Evolutionary conservation across 305 asterid genomes (phyloP), one percentile per base, ranked within the genome.

Genomic region (Fraxinus greggii): DNA sequence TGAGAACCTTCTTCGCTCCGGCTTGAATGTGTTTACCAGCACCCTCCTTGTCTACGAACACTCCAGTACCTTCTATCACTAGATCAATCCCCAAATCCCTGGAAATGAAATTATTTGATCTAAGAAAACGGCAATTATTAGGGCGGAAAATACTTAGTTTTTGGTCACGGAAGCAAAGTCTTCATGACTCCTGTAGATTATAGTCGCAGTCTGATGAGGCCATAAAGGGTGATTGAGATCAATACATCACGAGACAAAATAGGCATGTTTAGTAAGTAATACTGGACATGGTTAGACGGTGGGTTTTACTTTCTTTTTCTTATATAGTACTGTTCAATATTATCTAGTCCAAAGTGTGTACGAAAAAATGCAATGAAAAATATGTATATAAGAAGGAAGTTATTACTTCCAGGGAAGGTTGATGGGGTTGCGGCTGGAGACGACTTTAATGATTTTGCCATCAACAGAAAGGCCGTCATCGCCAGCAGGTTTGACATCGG

Each of bases 51-150:
- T 95, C 98, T 0, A 95, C 98, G 74, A 95, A 95, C 75, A 95
- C 98, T 42, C 98, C 98, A 0, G 98, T 95, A 23, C 98, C 98
- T 85, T 95, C 97, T 8, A 93, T 95, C 77, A 95, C 98, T 24
- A 94, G 89, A 38, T 94, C 97, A 67, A 94, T 63, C 7, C 91
- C 97, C 90, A 93, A 0, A 0, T 92, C 97, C 89, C 98, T 94
- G 86, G 26, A 72, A 15, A 70, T 72, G 15, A 72, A 33, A 72
- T 33, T 31, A 72, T 32, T 33, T 31, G 76, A 32, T 33, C 26
- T 6, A n/a, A 38, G 56, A 36, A 81, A 42, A 61, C 75, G 67
- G 21, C 72, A 73, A 51, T 81, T 45, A 65, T 56, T 61, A 61
- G 31, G 31, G 31, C 70, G 6, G 15, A 21, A 23, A 61, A 61